These are phyloP conservation scores for Colletotrichum musicola DNA, from an alignment of 2,329 filamentous ascomycete genomes.

Conservation along the genomic window DNA sequence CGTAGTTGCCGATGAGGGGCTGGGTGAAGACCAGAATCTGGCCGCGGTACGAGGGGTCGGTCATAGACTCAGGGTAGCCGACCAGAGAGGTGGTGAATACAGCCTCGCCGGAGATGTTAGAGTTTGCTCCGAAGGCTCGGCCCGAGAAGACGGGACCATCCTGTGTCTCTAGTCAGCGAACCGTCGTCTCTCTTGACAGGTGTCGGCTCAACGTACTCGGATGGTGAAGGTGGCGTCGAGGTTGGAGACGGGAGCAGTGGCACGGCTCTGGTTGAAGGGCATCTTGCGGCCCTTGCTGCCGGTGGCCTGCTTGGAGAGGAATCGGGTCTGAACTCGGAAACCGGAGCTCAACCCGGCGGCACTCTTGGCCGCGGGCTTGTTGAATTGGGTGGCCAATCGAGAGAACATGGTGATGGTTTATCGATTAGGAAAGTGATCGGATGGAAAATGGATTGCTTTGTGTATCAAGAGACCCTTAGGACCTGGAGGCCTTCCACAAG, in stretches of 20 bases:
- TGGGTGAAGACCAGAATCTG: slow-evolving; percentile 99
- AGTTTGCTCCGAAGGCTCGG: slow-evolving; percentile 95
- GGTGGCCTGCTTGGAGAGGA: slow-evolving; percentile 57
- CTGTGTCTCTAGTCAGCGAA: slow-evolving; percentile 55
- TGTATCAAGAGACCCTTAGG: slow-evolving; percentile 53
- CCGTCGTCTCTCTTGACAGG: neutral
- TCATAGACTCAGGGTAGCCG: slow-evolving; percentile 96
- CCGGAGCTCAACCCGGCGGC: slow-evolving; percentile 52
- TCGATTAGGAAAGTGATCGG: slow-evolving; percentile 2
- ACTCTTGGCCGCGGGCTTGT: slow-evolving; percentile 64
- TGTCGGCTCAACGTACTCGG: slow-evolving; percentile 68
- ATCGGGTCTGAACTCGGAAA: slow-evolving; percentile 50
- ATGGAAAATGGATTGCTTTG: slow-evolving; percentile 16
- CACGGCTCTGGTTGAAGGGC: slow-evolving; percentile 68
- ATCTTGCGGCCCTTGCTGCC: slow-evolving; percentile 78
- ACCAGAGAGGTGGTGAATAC: slow-evolving; percentile 99
- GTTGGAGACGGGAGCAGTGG: slow-evolving; percentile 75
- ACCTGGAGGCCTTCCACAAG: slow-evolving; percentile 65
- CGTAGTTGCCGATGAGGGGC: slow-evolving; percentile 98
- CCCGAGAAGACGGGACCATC: slow-evolving; percentile 97
- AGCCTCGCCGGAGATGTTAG: slow-evolving; percentile 97
- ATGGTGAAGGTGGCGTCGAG: slow-evolving; percentile 95
- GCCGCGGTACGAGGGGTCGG: slow-evolving; percentile 87
- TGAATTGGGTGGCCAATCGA: slow-evolving; percentile 65
- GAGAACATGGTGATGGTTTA: slow-evolving; percentile 68